Conservation (phyloP, 257 asterid species). For the Catharanthus roseus region DNA sequence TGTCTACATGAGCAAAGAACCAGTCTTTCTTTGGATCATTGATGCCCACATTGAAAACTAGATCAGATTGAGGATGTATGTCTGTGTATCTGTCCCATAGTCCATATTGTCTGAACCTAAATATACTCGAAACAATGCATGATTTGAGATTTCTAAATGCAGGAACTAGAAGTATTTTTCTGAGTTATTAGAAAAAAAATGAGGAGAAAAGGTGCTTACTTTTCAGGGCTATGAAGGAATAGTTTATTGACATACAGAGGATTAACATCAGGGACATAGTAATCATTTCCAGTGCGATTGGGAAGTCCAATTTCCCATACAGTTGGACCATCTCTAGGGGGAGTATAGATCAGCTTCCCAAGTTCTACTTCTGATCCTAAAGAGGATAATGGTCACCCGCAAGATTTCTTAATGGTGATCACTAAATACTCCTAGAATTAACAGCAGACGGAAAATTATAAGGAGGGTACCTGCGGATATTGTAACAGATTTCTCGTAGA, state of each 20-base stretch:
- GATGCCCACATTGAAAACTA: conserved; percentile 39
- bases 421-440: not conserved
- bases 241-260: conserved; percentile 45
- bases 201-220: conserved; percentile 32
- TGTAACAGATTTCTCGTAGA: conserved; percentile 29
- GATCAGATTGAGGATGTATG: conserved; percentile 35
- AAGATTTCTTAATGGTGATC: not conserved
- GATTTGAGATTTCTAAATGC: not conserved
- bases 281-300: conserved; percentile 36
- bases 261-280: conserved; percentile 45
- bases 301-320: conserved; percentile 54
- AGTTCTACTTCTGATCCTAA: conserved; percentile 41
- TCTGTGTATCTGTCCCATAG: conserved; percentile 61
- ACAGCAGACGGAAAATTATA: not conserved
- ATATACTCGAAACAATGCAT: not conserved
- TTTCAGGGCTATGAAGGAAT: conserved; percentile 46
- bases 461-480: conserved; percentile 32
- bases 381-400: not conserved
- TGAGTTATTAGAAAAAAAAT: no score
- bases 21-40: conserved; percentile 48
- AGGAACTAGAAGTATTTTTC: not conserved
- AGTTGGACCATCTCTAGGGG: conserved; percentile 43
- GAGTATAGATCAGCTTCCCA: conserved; percentile 33
- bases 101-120: conserved; percentile 51
- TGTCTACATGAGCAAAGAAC: conserved; percentile 57